These are phyloP conservation scores for Prinsepia uniflora DNA, from an alignment of 306 rosid species.

Conservation along the genomic window DNA sequence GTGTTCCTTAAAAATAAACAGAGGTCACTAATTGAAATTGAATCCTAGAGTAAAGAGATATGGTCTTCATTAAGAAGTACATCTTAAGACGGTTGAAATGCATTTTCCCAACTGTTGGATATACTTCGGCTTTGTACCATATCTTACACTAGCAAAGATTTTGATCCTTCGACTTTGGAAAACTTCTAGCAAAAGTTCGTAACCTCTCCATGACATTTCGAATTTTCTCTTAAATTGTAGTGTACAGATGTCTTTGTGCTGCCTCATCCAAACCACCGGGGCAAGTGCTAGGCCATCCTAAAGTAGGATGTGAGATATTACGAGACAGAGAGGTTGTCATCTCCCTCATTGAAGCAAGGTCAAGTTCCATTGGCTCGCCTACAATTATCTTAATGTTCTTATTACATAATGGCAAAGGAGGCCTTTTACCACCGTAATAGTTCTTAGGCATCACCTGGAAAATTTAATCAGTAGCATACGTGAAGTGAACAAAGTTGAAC, in stretches of 20 bases:
- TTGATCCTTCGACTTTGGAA: constrained; percentile 26
- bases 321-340: constrained; percentile 50
- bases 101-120: background rate
- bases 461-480: constrained; percentile 24
- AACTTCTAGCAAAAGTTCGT: constrained; percentile 38
- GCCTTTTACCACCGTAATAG: constrained; percentile 60
- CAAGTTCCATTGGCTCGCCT: constrained; percentile 79
- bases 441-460: constrained; percentile 91
- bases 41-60: background rate
- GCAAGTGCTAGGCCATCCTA: constrained; percentile 59
- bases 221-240: constrained; percentile 60
- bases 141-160: constrained; percentile 4
- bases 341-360: constrained; percentile 61
- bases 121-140: background rate
- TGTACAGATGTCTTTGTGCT: constrained; percentile 66
- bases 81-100: background rate
- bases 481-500: constrained; percentile 32
- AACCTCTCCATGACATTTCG: constrained; percentile 60
- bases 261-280: constrained; percentile 66
- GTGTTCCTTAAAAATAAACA: background rate
- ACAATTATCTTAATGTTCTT: constrained; percentile 61
- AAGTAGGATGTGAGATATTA: constrained; percentile 31
- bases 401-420: constrained; percentile 66
- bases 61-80: background rate
- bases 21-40: background rate